phyloP scores from a whole-genome alignment of 129 eudicot genomes.

The Ambrosia trifida region DNA sequence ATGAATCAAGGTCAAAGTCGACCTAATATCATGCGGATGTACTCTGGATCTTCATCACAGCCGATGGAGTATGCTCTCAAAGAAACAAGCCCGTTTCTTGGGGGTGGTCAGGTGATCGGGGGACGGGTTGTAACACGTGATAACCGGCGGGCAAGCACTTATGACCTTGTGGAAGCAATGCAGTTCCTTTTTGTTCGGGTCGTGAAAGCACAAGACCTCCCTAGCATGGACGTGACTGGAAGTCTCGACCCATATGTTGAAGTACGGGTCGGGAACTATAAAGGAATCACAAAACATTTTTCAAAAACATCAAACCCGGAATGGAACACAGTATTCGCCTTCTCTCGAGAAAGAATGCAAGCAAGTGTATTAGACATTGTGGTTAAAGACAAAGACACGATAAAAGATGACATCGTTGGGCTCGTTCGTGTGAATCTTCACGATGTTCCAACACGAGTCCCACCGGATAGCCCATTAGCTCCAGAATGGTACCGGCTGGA shows the following conservation, averaged over 20 bases:
- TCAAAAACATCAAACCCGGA: constrained; percentile 67
- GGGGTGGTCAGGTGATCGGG: constrained; percentile 73
- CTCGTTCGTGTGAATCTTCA: constrained; percentile 58
- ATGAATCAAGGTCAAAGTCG: constrained; percentile 24
- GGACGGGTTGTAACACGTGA: constrained; percentile 67
- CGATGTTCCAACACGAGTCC: constrained; percentile 81
- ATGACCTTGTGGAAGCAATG: constrained; percentile 90
- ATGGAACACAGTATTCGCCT: constrained; percentile 88
- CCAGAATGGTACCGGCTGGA: constrained; percentile 91
- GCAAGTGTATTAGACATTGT: constrained; percentile 68
- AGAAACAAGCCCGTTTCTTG: constrained; percentile 84
- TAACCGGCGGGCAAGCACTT: constrained; percentile 53
- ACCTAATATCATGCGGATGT: constrained; percentile 46
- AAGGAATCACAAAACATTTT: constrained; percentile 76
- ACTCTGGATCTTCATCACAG: constrained; percentile 52
- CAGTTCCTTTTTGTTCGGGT: constrained; percentile 83
- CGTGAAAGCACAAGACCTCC: constrained; percentile 80
- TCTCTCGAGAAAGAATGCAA: constrained; percentile 77
- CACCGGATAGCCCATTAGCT: constrained; percentile 95
- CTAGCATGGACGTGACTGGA: constrained; percentile 71
- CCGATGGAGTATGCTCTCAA: constrained; percentile 63
- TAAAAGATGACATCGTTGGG: constrained; percentile 88
- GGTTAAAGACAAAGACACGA: constrained; percentile 72
- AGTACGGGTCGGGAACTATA: constrained; percentile 84
- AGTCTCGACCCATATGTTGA: constrained; percentile 92